Percentiles rank a stretch among this genome's conserved stretches.
Conservation (phyloP, 208 protist genomes). For the Leishmania arabica region DNA sequence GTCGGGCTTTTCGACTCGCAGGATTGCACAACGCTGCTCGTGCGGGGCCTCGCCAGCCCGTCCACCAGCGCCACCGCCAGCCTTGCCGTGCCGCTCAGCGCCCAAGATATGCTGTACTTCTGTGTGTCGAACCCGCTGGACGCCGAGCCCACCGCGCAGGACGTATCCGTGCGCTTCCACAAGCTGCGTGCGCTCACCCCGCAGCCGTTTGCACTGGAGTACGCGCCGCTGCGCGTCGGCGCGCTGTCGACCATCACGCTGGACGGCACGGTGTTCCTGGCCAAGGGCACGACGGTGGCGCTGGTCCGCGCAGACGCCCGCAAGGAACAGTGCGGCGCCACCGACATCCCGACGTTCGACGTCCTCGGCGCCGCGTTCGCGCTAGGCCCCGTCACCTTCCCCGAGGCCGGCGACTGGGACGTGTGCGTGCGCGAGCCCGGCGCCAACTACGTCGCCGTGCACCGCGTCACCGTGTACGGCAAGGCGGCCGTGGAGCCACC, state of each 20-base stretch:
- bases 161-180: constrained; percentile 1
- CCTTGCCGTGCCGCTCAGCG: not conserved
- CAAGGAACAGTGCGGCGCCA: not conserved
- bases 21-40: not conserved
- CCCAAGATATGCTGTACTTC: not conserved
- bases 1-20: not conserved
- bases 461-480: constrained; percentile 37
- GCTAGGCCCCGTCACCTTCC: constrained; percentile 27
- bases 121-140: constrained; percentile 14
- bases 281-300: constrained; percentile 7
- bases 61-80: not conserved
- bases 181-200: not conserved
- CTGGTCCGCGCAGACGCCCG: not conserved
- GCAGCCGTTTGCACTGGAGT: not conserved
- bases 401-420: constrained; percentile 28
- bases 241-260: constrained; percentile 10
- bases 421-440: constrained; percentile 36
- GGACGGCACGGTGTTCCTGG: not conserved
- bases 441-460: constrained; percentile 18
- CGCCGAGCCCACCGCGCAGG: not conserved
- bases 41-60: not conserved
- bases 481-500: constrained; percentile 20
- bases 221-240: constrained; percentile 1
- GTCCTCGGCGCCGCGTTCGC: constrained; percentile 7
- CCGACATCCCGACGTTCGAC: constrained; percentile 4